Base-by-base conservation (phyloP, 805 yeast species). In the Wickerhamiella azymoides region DNA sequence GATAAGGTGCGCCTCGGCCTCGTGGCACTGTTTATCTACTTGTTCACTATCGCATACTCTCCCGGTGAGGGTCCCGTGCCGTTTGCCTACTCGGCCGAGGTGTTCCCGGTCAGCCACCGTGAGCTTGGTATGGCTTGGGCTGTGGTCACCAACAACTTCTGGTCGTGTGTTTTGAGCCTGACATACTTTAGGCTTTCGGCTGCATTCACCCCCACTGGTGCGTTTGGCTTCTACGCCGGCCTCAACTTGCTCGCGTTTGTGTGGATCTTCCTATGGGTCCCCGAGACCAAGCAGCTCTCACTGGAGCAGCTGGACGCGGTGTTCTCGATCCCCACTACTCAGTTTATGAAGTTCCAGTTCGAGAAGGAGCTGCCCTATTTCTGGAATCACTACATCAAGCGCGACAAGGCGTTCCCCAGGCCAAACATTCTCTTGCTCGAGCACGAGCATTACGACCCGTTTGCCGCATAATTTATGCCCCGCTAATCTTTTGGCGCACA, bases 1-100 rank as follows among this genome's bases (percentile, higher is more conserved):
- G 69, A 68, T 1, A 58, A 56, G 19, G 61, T 72, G 7, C 71
- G 83, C 55, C 62, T 80, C 49, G 95, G 78, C 3, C 70, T 80
- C 45, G 77, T 83, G 47, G 68, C 80, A 5, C 65, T 76, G 50
- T 93, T 92, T 53, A 78, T 84, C 48, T 84, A 84, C 59, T 58
- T 84, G 26, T 84, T 73, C 62, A 68, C 84, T 0, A 71, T 76
- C 37, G 79, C 80, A 47, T 84, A 84, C 63, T 81, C 93, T 0
- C 76, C 83, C 2, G 89, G 93, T 46, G 84, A 81, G 61, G 94
- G 94, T 38, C 93, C 92, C 11, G 92, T 84, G 39, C 93, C 94
- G 3, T 84, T 84, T 66, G 80, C 92, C 2, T 82, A 84, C 58
- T 46, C 48, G 19, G 93, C 94, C 9, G 94, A 84, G 62, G 82